A percentile compares a stretch with the other conserved stretches of the same genome.
Evolutionary conservation across 75 land plant genomes (phyloP).

Genomic region (Picea glauca): DNA sequence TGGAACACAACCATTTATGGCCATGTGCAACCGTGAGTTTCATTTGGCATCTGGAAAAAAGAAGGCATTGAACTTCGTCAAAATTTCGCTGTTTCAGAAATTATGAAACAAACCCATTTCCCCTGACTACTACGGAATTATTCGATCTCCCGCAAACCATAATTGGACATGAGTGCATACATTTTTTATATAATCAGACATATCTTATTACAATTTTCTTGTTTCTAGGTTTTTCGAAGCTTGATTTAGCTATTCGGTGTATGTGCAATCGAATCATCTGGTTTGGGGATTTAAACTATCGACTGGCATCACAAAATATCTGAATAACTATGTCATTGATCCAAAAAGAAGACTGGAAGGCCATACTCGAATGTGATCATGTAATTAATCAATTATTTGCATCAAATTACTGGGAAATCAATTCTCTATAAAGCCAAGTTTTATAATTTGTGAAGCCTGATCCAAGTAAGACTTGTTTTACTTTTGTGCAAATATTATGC

Average conservation of each 20-base stretch:
- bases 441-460: no score
- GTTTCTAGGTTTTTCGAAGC: no score
- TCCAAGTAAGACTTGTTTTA: no score
- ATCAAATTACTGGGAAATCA: no score
- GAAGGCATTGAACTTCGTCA: slow-evolving; percentile 60
- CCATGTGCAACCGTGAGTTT: background rate
- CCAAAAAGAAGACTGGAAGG: slow-evolving; percentile 43
- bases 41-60: slow-evolving; percentile 82
- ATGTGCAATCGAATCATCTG: slow-evolving; percentile 49
- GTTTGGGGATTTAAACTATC: slow-evolving; percentile 84
- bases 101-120: slow-evolving; percentile 58
- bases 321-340: slow-evolving; percentile 31
- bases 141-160: slow-evolving; percentile 30
- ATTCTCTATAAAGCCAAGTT: no score
- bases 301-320: slow-evolving; percentile 45
- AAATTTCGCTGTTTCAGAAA: slow-evolving; percentile 56
- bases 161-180: slow-evolving; percentile 76
- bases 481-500: background rate
- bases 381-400: background rate
- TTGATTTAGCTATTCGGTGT: background rate
- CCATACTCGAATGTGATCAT: slow-evolving; percentile 64
- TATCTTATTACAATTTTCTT: no score
- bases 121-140: slow-evolving; percentile 15
- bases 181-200: background rate
- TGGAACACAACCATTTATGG: no score